A percentile compares a stretch with the other conserved stretches of the same genome.
These are phyloP conservation scores for Magnolia kwangsiensis DNA, from an alignment of 164 flowering plant genomes.

Conservation along the genomic window DNA sequence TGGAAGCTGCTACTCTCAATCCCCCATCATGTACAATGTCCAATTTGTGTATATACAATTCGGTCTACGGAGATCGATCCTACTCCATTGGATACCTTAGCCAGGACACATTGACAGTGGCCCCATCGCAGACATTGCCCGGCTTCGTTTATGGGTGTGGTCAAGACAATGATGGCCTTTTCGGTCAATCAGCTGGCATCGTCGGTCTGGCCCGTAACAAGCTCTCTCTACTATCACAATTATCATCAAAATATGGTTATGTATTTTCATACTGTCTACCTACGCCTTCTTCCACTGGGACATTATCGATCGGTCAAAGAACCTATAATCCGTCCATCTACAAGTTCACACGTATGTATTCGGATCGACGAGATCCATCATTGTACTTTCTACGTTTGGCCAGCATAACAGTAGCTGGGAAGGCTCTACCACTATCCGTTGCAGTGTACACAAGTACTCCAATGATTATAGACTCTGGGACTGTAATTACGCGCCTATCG, in stretches of 20 bases:
- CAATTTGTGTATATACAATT: constrained; percentile 29
- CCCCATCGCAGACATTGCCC: constrained; percentile 14
- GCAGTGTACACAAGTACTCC: constrained; percentile 11
- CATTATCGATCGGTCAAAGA: constrained; percentile 28
- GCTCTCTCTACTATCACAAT: constrained; percentile 38
- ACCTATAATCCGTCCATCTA: constrained; percentile 9
- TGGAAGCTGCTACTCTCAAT: constrained; percentile 37
- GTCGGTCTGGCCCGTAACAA: constrained; percentile 40
- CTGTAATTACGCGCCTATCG: constrained; percentile 49
- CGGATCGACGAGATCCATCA: constrained; percentile 19
- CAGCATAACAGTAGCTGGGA: constrained; percentile 29
- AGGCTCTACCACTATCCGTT: constrained; percentile 14
- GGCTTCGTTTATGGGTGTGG: constrained; percentile 50
- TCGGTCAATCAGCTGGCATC: constrained; percentile 42
- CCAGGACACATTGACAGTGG: constrained; percentile 29
- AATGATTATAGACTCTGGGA: constrained; percentile 56
- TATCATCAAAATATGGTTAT: constrained; percentile 29
- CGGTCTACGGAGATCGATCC: constrained; percentile 46
- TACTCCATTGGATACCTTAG: constrained; percentile 37
- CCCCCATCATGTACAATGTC: constrained; percentile 23
- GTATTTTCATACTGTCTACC: constrained; percentile 60
- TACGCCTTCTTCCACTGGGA: constrained; percentile 19
- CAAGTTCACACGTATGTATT: constrained; percentile 43
- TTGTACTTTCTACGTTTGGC: constrained; percentile 34
- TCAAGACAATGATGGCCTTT: constrained; percentile 42